phyloP scores from a whole-genome alignment of 352 stramenopile species.

The Phytophthora pluvialis region DNA sequence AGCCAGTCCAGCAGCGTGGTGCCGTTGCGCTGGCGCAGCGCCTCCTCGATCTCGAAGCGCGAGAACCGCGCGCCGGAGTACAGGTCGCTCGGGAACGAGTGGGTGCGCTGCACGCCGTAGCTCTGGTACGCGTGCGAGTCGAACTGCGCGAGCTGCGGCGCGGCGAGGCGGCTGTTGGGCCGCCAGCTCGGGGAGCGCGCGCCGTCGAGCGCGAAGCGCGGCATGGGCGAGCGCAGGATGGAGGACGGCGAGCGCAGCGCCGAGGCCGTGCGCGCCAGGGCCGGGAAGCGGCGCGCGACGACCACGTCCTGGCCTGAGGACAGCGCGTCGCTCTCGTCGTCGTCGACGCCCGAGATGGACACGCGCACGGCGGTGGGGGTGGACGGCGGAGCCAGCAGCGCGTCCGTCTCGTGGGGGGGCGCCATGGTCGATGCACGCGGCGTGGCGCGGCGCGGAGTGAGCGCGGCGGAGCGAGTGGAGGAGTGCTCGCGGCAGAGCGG shows the following conservation, averaged over 20 bases:
- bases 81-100: constrained; percentile 81
- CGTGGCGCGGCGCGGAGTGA: background rate
- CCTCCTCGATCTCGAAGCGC: constrained; percentile 83
- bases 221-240: constrained; percentile 46
- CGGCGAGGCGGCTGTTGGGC: constrained; percentile 12
- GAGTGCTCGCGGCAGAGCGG: constrained; percentile 1
- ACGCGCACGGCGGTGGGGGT: constrained; percentile 22
- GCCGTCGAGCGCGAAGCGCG: constrained; percentile 27
- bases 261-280: constrained; percentile 34
- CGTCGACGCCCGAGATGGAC: constrained; percentile 13
- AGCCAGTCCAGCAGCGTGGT: constrained; percentile 78
- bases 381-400: constrained; percentile 37
- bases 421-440: constrained; percentile 27
- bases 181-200: constrained; percentile 19
- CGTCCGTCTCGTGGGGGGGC: constrained; percentile 46
- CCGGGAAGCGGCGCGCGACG: constrained; percentile 16
- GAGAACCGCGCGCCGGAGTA: constrained; percentile 77
- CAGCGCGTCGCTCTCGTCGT: constrained; percentile 31
- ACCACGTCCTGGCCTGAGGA: constrained; percentile 30
- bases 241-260: constrained; percentile 42
- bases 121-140: constrained; percentile 21
- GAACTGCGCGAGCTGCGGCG: constrained; percentile 19
- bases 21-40: constrained; percentile 64
- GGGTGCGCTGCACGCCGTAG: constrained; percentile 71
- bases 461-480: background rate